Percentiles rank a stretch among this genome's conserved stretches.
Conservation (phyloP, 352 stramenopile genomes). For the Phytophthora tentaculata region DNA sequence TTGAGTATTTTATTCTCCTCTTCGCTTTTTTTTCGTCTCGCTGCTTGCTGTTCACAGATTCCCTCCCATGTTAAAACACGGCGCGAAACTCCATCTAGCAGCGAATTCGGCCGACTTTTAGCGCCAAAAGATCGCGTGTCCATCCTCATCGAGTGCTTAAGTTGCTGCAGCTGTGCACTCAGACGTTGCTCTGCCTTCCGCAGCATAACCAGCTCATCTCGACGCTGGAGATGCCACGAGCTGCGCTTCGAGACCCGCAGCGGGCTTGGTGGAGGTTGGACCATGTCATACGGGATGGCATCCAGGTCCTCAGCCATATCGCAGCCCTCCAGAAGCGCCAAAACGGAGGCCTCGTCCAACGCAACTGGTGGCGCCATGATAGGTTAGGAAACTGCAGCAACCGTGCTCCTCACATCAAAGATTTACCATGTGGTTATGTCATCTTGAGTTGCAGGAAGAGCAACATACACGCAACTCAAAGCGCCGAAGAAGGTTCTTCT, state of each 20-base stretch:
- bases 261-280: conserved; percentile 1
- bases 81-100: background rate
- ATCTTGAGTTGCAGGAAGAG: conserved; percentile 5
- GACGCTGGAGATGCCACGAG: conserved; percentile 17
- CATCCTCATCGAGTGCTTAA: conserved; percentile 9
- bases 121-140: background rate
- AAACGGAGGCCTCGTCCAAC: conserved; percentile 17
- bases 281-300: conserved; percentile 12
- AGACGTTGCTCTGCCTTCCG: conserved; percentile 19
- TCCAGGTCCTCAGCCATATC: conserved; percentile 27
- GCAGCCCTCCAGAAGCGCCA: conserved; percentile 30
- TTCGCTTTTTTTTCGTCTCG: conserved; percentile 14
- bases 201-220: conserved; percentile 16
- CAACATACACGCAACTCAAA: too few species aligned
- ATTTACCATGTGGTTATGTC: background rate
- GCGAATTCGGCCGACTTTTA: conserved; percentile 1
- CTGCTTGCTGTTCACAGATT: conserved; percentile 14
- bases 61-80: conserved; percentile 20
- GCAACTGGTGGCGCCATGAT: background rate
- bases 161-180: conserved; percentile 11
- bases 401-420: background rate
- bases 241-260: background rate
- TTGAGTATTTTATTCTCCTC: conserved; percentile 22
- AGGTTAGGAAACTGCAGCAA: background rate
- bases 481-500: too few species aligned